Evolutionary conservation across 1,139 yeast genomes (phyloP), one percentile per base, ranked within the genome.

Genomic region (Arxiozyma telluris): DNA sequence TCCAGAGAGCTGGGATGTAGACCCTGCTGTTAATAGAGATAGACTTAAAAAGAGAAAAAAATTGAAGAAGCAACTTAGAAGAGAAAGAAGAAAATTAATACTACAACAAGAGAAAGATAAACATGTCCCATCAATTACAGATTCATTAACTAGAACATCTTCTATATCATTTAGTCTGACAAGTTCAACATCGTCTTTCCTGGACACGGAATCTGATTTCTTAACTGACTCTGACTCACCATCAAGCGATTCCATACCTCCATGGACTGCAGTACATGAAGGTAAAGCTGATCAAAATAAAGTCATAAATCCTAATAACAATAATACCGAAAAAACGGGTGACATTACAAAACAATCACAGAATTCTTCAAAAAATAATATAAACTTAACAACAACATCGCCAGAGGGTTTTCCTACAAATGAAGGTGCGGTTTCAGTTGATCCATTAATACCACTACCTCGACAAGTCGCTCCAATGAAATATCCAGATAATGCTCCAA

Each of bases 1-100:
- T 0, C 93, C 93, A 0, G 91, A 85, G 63, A 81, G 86, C 64
- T 85, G 93, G 93, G 91, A 84, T 59, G 88, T 84, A 9, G 82
- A 57, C 21, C 48, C 55, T 53, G 49, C 58, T 50, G 34, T 58
- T 39, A 58, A 57, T 38, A 51, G 55, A 56, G 5, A 58, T 30
- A 53, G 54, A 44, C 38, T 57, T 38, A 51, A 56, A 45, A 42
- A 47, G 12, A 54, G 45, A 50, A 44, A 51, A 27, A 42, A 48
- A 25, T 20, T 48, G 42, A 25, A 42, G 39, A 47, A 41, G 34
- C 25, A 23, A 25, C 18, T 44, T 25, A 44, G 42, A 21, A 45
- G 41, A 45, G 41, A 45, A 34, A 45, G 41, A 20, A 41, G 22
- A 21, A 50, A 23, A 23, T n/a, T 49, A 27, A 15, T 18, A 39